Conservation (phyloP, 2,329 filamentous ascomycete species). For the Annulohypoxylon truncatum region DNA sequence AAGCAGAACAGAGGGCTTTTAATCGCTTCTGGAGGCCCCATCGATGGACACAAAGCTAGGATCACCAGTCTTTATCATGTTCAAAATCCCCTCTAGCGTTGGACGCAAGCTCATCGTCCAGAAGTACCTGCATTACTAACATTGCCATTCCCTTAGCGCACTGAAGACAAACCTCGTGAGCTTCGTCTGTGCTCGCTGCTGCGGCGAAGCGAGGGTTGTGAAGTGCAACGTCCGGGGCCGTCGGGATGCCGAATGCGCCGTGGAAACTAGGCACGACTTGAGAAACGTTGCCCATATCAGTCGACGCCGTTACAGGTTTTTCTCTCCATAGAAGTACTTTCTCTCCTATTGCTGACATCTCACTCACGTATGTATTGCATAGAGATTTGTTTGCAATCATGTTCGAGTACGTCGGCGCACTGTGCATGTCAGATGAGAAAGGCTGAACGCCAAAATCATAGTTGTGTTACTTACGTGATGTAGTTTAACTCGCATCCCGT, state of each 20-base stretch:
- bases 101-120: conserved; percentile 24
- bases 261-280: conserved; percentile 61
- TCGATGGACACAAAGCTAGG: too few species aligned
- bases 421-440: conserved; percentile 23
- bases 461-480: conserved; percentile 46
- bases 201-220: conserved; percentile 58
- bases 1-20: neutral
- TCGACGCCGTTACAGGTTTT: conserved; percentile 55
- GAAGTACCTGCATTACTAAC: conserved; percentile 28
- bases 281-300: conserved; percentile 65
- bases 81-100: conserved; percentile 28
- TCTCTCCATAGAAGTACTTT: conserved; percentile 52
- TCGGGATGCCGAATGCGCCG: conserved; percentile 59
- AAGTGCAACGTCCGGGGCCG: conserved; percentile 50
- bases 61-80: conserved; percentile 28
- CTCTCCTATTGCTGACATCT: conserved; percentile 56
- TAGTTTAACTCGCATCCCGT: conserved; percentile 53
- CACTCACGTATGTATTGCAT: conserved; percentile 56
- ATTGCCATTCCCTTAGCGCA: conserved; percentile 38
- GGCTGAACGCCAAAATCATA: neutral
- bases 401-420: conserved; percentile 57
- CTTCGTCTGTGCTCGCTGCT: conserved; percentile 58
- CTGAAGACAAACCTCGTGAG: conserved; percentile 55
- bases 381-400: conserved; percentile 59
- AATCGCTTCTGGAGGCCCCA: too few species aligned